Evolutionary conservation across 2,329 filamentous ascomycete genomes (phyloP), one percentile per base, ranked within the genome.

Genomic region (Nemania sp.): DNA sequence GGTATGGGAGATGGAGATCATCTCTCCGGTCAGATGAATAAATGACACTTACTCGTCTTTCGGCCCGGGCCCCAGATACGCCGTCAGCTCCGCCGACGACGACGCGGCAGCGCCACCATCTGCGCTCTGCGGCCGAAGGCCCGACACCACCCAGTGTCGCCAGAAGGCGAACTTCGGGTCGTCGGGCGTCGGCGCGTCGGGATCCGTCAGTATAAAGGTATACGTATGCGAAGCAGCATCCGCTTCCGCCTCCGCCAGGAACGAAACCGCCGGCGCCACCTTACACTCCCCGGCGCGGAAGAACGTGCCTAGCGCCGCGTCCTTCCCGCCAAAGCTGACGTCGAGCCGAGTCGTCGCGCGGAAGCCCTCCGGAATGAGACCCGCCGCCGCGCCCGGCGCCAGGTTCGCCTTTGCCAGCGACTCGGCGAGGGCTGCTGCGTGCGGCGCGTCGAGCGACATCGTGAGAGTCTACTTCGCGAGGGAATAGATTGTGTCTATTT

Each of bases 121-220:
- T 0, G 64, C 25, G 25, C 64, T 58, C 45, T 69, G 40, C 1
- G 78, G 74, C 57, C 73, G 73, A 52, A 81, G 47, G 0, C 78
- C 78, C 3, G 75, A 70, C 0, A 83, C 69, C 25, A 85, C 75
- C 80, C 80, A 84, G 65, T 85, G 82, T 18, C 82, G 74, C 81
- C 81, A 84, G 66, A 81, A 83, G 0, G 81, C 79, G 66, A 82
- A 84, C 66, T 81, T 83, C 5, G 80, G 81, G 52, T 84, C 79
- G 37, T 81, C 79, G 0, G 82, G 83, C 0, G 81, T 84, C 0
- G 83, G 83, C 18, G 82, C 82, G 60, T 84, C 83, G 0, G 82
- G 81, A 57, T 84, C 83, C 20, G 83, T 74, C 42, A 85, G 74
- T 63, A 84, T 72, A 52, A 83, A 72, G 37, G 78, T 76, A 69